These are phyloP conservation scores for Bipolaris sorokiniana DNA, from an alignment of 2,329 filamentous ascomycete species.

Conservation along the genomic window DNA sequence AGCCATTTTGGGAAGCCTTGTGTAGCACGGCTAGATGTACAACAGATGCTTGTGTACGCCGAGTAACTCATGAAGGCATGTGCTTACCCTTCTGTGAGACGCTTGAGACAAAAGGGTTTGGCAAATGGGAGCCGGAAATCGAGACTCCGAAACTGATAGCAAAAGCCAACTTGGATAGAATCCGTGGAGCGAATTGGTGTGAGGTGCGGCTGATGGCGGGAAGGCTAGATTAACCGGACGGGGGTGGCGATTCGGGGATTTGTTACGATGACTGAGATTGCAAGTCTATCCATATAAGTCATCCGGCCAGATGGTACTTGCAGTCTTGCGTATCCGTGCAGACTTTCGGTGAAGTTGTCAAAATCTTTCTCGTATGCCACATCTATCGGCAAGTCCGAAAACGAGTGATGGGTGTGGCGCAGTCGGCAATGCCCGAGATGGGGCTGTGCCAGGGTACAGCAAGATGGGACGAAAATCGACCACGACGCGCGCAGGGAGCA, in stretches of 20 bases:
- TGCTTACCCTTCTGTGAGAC: slow-evolving; percentile 35
- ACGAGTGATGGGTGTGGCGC: slow-evolving; percentile 30
- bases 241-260: slow-evolving; percentile 42
- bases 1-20: slow-evolving; percentile 49
- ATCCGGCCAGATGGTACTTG: slow-evolving; percentile 33
- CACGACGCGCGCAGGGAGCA: slow-evolving; percentile 34
- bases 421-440: slow-evolving; percentile 41
- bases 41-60: slow-evolving; percentile 41
- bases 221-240: slow-evolving; percentile 35
- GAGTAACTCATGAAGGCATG: slow-evolving; percentile 52
- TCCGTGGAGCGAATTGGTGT: slow-evolving; percentile 31
- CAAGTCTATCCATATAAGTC: slow-evolving; percentile 42
- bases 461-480: slow-evolving; percentile 30
- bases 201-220: slow-evolving; percentile 30
- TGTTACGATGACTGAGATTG: slow-evolving; percentile 36
- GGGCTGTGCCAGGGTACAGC: slow-evolving; percentile 41
- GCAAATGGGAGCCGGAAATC: slow-evolving; percentile 27
- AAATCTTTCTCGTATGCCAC: slow-evolving; percentile 32
- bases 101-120: slow-evolving; percentile 23
- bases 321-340: slow-evolving; percentile 32
- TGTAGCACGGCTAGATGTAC: slow-evolving; percentile 46
- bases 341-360: slow-evolving; percentile 40
- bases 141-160: slow-evolving; percentile 38
- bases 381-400: slow-evolving; percentile 39
- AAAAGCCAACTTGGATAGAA: slow-evolving; percentile 41